Evolutionary conservation across 2,329 filamentous ascomycete genomes (phyloP), one percentile per base, ranked within the genome.

Genomic region (Lasiodiplodia citricola): DNA sequence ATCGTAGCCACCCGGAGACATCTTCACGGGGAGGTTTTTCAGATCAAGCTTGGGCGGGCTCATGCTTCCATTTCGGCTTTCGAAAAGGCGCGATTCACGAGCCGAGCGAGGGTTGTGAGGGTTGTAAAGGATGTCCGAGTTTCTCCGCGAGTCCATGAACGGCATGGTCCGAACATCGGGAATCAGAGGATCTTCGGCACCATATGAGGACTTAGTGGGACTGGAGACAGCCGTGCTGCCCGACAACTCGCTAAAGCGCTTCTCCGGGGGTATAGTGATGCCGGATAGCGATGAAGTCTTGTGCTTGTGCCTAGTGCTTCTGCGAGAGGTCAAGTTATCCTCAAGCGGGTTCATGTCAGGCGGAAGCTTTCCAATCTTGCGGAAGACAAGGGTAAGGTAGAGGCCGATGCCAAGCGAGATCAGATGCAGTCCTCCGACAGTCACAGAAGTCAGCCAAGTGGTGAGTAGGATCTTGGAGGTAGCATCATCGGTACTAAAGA

Each of bases 301-400:
- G 75, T 91, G 88, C 83, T 94, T 94, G 81, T 96, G 93, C 74
- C 83, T 80, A 72, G 79, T 76, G 81, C 84, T 68, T 80, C 83
- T 74, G 28, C 90, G 88, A 13, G 92, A 90, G 1, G 94, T 97
- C 69, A 97, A 83, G 74, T 95, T 90, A 72, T 92, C 89, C 77
- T 97, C 94, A 16, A 98, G 85, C 1, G 95, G 95, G 77, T 98
- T 98, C 92, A 97, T 93, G 76, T 98, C 95, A 0, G 95, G 94
- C 6, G 95, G 95, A 78, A 97, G 86, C 23, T 86, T 84, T 5
- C 90, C 85, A 74, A 98, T 97, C 75, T 92, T 91, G 51, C 90
- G 88, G 87, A 97, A 98, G 73, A 91, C 87, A 65, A 92, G 78
- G 18, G 89, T 88, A 31, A 98, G 84, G 81, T 91, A 97, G 38